A percentile compares a stretch with the other conserved stretches of the same genome.
phyloP scores from a whole-genome alignment of 2,329 filamentous ascomycete species.

The Hypoxylon sp. region DNA sequence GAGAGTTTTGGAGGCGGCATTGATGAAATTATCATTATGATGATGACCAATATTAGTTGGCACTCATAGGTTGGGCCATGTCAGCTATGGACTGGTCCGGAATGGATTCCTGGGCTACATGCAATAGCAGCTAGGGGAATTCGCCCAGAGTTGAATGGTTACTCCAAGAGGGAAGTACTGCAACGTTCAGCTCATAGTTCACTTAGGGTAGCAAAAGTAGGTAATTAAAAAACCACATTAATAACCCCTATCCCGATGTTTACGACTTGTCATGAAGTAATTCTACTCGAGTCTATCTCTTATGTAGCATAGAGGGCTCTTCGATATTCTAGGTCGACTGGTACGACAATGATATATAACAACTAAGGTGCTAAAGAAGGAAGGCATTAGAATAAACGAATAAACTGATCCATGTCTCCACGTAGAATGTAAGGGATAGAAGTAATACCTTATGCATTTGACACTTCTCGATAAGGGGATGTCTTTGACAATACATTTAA shows the following conservation, averaged over 20 bases:
- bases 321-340: too few species aligned
- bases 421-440: not conserved
- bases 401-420: not conserved
- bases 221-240: conserved; percentile 4
- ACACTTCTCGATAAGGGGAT: not conserved
- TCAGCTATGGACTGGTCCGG: not conserved
- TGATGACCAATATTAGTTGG: not conserved
- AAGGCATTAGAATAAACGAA: not conserved
- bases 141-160: too few species aligned
- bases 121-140: not conserved
- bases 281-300: too few species aligned
- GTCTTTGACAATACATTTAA: not conserved
- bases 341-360: too few species aligned
- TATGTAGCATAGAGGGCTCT: too few species aligned
- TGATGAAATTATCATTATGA: not conserved
- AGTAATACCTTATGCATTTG: not conserved
- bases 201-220: not conserved
- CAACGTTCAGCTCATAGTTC: not conserved
- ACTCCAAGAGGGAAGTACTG: not conserved
- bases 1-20: not conserved
- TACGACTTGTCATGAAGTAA: not conserved
- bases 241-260: not conserved
- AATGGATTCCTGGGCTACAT: not conserved
- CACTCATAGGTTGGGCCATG: not conserved
- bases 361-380: too few species aligned